phyloP scores from a whole-genome alignment of 148 eudicot species.

The Rheum nobile region DNA sequence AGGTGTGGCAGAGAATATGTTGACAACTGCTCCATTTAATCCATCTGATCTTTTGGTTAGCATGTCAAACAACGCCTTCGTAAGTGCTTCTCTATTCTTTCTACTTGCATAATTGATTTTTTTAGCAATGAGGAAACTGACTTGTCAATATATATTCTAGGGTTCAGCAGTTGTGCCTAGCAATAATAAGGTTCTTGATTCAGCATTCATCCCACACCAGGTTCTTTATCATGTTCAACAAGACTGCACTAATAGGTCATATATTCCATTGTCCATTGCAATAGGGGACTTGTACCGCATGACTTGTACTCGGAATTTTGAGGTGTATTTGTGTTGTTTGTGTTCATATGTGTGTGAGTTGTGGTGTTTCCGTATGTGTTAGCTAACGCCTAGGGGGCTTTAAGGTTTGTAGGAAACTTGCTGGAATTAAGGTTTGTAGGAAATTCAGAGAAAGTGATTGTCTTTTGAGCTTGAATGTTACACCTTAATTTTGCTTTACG shows the following conservation, averaged over 20 bases:
- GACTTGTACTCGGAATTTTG: too few relatives aligned
- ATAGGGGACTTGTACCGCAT: constrained; percentile 11
- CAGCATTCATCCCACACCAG: constrained; percentile 47
- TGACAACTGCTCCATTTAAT: constrained; percentile 30
- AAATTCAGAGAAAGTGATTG: too few relatives aligned
- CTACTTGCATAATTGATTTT: neutral
- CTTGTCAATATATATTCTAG: constrained; percentile 29
- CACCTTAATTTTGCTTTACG: neutral
- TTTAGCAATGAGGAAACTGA: neutral
- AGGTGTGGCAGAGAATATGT: constrained; percentile 55
- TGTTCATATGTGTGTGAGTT: too few relatives aligned
- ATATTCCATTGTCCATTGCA: constrained; percentile 33
- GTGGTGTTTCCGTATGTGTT: too few relatives aligned
- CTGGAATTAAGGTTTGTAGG: too few relatives aligned
- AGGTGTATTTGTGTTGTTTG: too few relatives aligned
- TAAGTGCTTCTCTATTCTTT: constrained; percentile 22
- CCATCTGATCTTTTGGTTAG: constrained; percentile 33
- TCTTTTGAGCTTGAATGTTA: too few relatives aligned
- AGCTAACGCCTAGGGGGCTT: too few relatives aligned
- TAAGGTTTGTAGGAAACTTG: too few relatives aligned
- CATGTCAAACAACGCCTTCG: constrained; percentile 47
- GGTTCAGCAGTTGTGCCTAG: constrained; percentile 52
- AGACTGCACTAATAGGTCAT: constrained; percentile 39
- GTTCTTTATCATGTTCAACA: constrained; percentile 54
- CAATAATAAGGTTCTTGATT: constrained; percentile 43